These are phyloP conservation scores for Spathaspora gorwiae DNA, from an alignment of 805 yeast species.

Conservation along the genomic window DNA sequence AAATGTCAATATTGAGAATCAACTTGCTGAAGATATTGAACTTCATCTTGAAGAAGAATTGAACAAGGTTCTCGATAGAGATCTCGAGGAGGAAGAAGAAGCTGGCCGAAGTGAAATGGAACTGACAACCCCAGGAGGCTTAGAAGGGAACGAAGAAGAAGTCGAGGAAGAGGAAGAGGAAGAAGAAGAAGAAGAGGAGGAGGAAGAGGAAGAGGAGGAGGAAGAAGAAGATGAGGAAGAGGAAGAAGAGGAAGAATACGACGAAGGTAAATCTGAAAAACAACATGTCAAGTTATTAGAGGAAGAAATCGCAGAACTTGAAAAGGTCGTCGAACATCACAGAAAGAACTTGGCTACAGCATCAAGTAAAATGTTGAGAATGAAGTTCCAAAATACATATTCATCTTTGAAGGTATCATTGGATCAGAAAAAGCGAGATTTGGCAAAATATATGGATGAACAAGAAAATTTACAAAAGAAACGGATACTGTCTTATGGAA, in stretches of 20 bases:
- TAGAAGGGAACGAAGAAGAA: constrained; percentile 7
- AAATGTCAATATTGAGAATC: constrained; percentile 30
- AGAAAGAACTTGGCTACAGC: constrained; percentile 68
- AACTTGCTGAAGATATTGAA: constrained; percentile 13
- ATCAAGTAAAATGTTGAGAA: constrained; percentile 77
- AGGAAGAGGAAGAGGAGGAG: constrained; percentile 52
- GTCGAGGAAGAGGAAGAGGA: constrained; percentile 37
- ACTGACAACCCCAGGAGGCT: constrained; percentile 4
- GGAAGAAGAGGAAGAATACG: constrained; percentile 46
- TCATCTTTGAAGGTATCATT: constrained; percentile 74
- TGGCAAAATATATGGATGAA: constrained; percentile 32
- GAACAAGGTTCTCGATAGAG: constrained; percentile 49
- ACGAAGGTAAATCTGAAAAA: constrained; percentile 50
- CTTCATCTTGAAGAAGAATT: constrained; percentile 50
- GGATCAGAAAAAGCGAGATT: constrained; percentile 70
- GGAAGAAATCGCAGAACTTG: constrained; percentile 84
- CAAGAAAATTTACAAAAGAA: constrained; percentile 21
- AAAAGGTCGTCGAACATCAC: constrained; percentile 69
- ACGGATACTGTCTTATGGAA: constrained; percentile 21
- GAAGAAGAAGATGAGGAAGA: constrained; percentile 52
- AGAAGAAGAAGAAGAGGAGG: constrained; percentile 49
- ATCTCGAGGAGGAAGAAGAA: constrained; percentile 19
- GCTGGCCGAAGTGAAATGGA: constrained; percentile 7
- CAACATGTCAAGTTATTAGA: constrained; percentile 57
- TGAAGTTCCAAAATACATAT: constrained; percentile 79